Percentiles rank a stretch among this genome's conserved stretches.
Conservation (phyloP, 2,329 filamentous ascomycete genomes). For the Ceratocystis cacaofunesta region DNA sequence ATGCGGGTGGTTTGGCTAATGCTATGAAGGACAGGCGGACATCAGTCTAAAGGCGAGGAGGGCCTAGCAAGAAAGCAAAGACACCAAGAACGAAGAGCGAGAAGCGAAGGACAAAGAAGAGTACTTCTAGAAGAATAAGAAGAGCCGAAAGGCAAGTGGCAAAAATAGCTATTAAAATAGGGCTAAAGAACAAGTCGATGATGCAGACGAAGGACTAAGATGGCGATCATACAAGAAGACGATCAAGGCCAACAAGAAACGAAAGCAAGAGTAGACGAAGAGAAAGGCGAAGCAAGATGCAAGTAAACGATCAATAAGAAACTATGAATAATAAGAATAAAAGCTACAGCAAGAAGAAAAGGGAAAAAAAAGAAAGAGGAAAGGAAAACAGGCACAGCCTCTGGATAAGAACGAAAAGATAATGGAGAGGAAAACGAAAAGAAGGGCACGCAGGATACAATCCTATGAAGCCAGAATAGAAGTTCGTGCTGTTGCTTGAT, state of each 20-base stretch:
- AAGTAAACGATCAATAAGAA: neutral
- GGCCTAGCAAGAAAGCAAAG: neutral
- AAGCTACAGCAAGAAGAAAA: neutral
- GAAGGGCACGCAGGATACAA: conserved; percentile 1
- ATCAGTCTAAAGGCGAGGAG: neutral
- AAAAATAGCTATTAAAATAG: neutral
- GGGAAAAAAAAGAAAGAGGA: neutral
- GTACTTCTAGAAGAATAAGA: conserved; percentile 7
- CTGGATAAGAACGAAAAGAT: neutral
- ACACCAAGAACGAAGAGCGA: neutral
- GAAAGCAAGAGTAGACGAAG: neutral
- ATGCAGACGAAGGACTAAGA: neutral
- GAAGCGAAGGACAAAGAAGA: neutral
- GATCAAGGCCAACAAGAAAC: neutral
- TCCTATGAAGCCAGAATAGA: conserved; percentile 6
- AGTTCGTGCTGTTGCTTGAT: neutral
- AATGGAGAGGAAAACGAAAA: neutral
- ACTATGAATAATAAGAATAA: neutral
- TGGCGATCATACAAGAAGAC: neutral
- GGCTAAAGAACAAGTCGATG: neutral
- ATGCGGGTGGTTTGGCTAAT: neutral
- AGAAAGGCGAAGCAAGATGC: neutral
- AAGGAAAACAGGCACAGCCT: neutral
- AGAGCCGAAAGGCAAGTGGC: neutral
- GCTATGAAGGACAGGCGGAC: neutral